Base-by-base conservation (phyloP, 371 early-diverging fungal genomes). In the Mucor racemosus region DNA sequence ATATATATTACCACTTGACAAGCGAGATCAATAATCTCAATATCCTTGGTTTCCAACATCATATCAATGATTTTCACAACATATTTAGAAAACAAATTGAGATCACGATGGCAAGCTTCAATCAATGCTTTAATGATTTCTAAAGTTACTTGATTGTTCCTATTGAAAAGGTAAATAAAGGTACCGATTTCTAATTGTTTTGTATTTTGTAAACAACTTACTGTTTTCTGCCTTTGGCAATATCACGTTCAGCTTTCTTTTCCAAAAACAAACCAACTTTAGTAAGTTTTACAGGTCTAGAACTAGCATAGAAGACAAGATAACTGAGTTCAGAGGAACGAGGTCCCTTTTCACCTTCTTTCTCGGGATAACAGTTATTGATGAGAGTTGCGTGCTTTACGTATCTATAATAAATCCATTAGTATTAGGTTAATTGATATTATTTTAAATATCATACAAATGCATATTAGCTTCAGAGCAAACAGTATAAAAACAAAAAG, bases 381-480 rank as follows among this genome's bases (percentile, higher is more conserved):
- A 97, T 87, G 50, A 97, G 90, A 56, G 91, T 85, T 48, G 94
- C 96, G 83, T 97, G 98, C 82, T 96, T 97, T 72, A 86, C 83
- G 71, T 92, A 91, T 67, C 84, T 83, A 62, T 10, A 26, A 39
- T 6, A 44, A 40, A 50, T 14, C n/a, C 34, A 34, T 34, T 10
- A 60, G 42, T n/a, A 19, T 33, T 26, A 9, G 19, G n/a, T 48
- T 6, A 40, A 17, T 48, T 36, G 11, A 19, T 36, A 13, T 10
- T 21, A 17, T 15, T 48, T 46, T 34, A 17, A 26, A 4, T 39
- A 39, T 39, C 71, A 75, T 79, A 79, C 80, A 79, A 72, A 72
- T 79, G 77, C 79, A 79, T 79, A 39, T n/a, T 61, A 42, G 21
- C 13, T 46, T 5, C 13, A 21, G 40, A 58, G 42, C 33, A 64